Evolutionary conservation across 2,329 filamentous ascomycete species (phyloP).

Genomic region (Fusarium sp.): DNA sequence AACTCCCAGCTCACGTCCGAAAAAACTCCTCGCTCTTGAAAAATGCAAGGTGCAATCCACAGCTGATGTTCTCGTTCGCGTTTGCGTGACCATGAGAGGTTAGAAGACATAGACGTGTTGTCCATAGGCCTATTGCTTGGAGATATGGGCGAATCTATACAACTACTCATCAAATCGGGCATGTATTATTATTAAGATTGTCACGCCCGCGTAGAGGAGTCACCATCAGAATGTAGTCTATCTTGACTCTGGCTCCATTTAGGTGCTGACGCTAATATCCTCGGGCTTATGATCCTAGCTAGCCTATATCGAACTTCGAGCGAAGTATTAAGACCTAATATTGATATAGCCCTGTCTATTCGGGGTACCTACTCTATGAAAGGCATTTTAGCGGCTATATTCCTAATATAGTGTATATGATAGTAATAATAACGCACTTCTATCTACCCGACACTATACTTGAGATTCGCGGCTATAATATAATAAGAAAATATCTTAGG

Average conservation of each 20-base stretch:
- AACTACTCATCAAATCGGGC: background rate
- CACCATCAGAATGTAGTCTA: background rate
- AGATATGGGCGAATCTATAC: background rate
- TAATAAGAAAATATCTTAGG: background rate
- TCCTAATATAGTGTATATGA: background rate
- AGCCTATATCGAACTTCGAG: background rate
- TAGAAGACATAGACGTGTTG: background rate
- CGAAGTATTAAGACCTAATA: background rate
- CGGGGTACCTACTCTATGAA: background rate
- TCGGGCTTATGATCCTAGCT: background rate
- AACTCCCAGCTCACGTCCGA: constrained; percentile 1
- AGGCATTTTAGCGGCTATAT: constrained; percentile 3
- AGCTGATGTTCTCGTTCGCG: background rate
- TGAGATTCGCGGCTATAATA: background rate
- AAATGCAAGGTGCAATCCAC: background rate
- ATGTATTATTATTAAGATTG: background rate
- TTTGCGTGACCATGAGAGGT: background rate
- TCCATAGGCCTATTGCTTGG: background rate
- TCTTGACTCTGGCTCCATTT: background rate
- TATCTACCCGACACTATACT: background rate
- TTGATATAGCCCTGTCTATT: background rate
- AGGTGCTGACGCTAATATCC: background rate
- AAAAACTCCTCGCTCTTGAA: background rate
- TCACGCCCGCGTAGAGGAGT: background rate
- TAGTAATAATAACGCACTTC: background rate